Base-by-base conservation (phyloP, 2,329 filamentous ascomycete genomes). In the Phyllosticta citribraziliensis region DNA sequence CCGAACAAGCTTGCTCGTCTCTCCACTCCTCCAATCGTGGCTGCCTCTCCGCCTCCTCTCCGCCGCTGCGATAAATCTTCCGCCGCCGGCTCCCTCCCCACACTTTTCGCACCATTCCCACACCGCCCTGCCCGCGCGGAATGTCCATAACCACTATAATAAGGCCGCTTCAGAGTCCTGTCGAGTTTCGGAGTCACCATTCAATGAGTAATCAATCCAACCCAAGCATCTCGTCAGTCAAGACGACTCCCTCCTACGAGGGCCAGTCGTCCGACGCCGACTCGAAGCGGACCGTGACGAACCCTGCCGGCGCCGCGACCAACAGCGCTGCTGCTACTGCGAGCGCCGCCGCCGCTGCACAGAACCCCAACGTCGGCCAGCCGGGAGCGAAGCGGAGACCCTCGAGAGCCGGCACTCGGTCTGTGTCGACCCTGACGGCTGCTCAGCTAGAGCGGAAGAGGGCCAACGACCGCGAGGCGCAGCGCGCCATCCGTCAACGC, bases 391-490 rank as follows among this genome's bases (percentile, higher is more conserved):
- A 79, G 70, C 78, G 79, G 66, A 72, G 79, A 50, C 75, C 77
- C 19, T 82, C 81, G 54, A 76, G 82, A 69, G 80, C 80, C 40
- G 81, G 82, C 11, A 81, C 80, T 53, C 78, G 82, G 62, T 84
- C 80, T 68, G 82, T 84, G 52, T 80, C 79, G 47, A 81, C 80
- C 10, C 73, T 84, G 60, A 82, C 81, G 17, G 77, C 80, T 33
- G 81, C 82, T 62, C 82, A 84, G 67, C 73, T 84, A 56, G 82
- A 84, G 66, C 74, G 82, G 57, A 84, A 84, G 69, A 76, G 82
- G 63, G 82, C 82, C 64, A 84, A 84, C 69, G 82, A 84, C 69
- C 76, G 82, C 64, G 82, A 84, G 70, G 82, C 82, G 59, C 82
- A 84, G 68, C 76, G 82, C 65, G 82, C 81, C 56, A 84, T 84